Evolutionary conservation across 23 red algal species (phyloP).

Genomic region (Gracilaria gracilis): DNA sequence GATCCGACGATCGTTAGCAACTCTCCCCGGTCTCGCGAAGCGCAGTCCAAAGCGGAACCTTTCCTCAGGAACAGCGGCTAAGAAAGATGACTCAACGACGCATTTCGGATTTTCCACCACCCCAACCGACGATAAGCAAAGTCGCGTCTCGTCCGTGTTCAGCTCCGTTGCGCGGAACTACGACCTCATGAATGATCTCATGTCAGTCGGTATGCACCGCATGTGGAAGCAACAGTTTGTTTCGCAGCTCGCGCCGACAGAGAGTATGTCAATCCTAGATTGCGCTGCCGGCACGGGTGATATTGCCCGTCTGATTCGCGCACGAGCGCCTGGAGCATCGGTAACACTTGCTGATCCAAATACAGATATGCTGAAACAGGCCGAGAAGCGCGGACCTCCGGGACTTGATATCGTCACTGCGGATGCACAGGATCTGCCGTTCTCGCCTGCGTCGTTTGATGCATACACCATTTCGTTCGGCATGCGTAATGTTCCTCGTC

Average conservation of each 20-base stretch:
- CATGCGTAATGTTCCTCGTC: constrained; percentile 89
- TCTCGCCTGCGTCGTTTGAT: constrained; percentile 70
- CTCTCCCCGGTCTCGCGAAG: not conserved
- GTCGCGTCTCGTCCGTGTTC: constrained; percentile 85
- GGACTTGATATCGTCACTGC: constrained; percentile 60
- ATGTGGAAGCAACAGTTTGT: constrained; percentile 92
- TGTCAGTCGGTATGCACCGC: constrained; percentile 95
- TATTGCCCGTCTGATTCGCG: constrained; percentile 82
- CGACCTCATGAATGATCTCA: constrained; percentile 98
- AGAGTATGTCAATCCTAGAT: constrained; percentile 77
- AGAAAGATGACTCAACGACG: constrained; percentile 30
- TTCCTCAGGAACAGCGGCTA: not conserved
- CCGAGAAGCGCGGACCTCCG: constrained; percentile 26
- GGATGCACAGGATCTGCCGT: constrained; percentile 83
- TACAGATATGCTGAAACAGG: constrained; percentile 70
- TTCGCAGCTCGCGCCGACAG: constrained; percentile 42
- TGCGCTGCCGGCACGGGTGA: constrained; percentile 95
- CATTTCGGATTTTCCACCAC: constrained; percentile 72
- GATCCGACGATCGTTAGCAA: not conserved
- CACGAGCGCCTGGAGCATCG: not conserved
- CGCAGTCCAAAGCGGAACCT: not conserved
- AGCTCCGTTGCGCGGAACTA: constrained; percentile 84
- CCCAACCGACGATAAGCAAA: constrained; percentile 59
- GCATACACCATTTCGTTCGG: constrained; percentile 96
- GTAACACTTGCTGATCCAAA: constrained; percentile 74